phyloP scores from a whole-genome alignment of 176 grass and related monocot species.

The Canna indica region DNA sequence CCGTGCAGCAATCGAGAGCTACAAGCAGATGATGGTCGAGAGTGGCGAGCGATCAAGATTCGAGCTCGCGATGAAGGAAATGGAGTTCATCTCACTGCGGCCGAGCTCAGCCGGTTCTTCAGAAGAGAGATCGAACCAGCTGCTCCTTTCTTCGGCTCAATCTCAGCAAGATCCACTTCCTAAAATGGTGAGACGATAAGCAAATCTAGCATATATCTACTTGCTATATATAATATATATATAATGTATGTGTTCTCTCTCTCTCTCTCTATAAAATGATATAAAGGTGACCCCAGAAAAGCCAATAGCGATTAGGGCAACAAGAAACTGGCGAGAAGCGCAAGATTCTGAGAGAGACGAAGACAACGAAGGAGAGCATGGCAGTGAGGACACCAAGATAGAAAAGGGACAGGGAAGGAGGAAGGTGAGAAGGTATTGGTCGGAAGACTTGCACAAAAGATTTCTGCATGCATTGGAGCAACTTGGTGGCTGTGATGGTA shows the following conservation, averaged over 20 bases:
- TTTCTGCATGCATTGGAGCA: constrained; percentile 1
- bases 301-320: neutral
- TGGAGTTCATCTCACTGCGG: neutral
- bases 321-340: neutral
- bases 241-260: neutral
- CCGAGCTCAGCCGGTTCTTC: neutral
- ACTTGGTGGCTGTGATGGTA: neutral
- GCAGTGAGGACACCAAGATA: neutral
- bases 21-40: neutral
- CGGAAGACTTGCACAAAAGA: constrained; percentile 1
- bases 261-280: neutral
- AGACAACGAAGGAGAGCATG: neutral
- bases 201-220: no score
- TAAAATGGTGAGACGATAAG: neutral
- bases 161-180: neutral
- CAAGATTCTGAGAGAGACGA: neutral
- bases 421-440: constrained; percentile 1
- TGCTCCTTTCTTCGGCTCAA: no score
- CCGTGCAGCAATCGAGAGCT: neutral
- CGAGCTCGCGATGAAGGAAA: neutral
- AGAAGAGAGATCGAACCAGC: no score
- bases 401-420: neutral
- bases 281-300: neutral
- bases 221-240: neutral
- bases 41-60: neutral